Evolutionary conservation across 768 basidiomycete species (phyloP).

Genomic region (Boletus patriciae): DNA sequence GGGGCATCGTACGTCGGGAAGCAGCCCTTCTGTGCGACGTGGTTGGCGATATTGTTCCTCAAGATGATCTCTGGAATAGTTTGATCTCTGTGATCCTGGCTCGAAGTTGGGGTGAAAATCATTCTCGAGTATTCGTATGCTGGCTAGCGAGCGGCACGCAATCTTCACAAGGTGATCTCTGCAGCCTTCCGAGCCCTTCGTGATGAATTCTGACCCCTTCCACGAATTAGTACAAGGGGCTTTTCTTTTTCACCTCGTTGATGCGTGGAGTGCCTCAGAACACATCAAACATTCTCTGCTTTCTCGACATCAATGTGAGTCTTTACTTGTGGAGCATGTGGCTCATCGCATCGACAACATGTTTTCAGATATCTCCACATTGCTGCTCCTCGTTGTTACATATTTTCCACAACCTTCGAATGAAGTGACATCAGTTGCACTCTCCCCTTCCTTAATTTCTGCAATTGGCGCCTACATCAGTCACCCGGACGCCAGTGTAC

Average conservation of each 20-base stretch:
- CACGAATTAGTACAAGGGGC: conserved; percentile 40
- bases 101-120: conserved; percentile 58
- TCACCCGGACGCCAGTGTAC: conserved; percentile 72
- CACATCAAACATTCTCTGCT: conserved; percentile 81
- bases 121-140: conserved; percentile 64
- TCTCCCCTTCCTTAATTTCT: conserved; percentile 61
- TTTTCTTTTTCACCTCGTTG: conserved; percentile 51
- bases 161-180: conserved; percentile 34
- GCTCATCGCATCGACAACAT: not conserved
- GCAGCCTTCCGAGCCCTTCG: not conserved
- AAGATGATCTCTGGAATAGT: conserved; percentile 53
- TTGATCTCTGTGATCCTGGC: conserved; percentile 47
- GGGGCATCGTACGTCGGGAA: conserved; percentile 52
- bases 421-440: conserved; percentile 45
- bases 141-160: conserved; percentile 58
- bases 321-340: not conserved
- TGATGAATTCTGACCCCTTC: conserved; percentile 6
- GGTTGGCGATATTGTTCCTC: conserved; percentile 49
- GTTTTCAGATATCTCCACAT: conserved; percentile 65
- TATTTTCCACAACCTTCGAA: conserved; percentile 57
- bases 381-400: conserved; percentile 65
- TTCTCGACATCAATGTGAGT: conserved; percentile 72
- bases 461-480: conserved; percentile 74
- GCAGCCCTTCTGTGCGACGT: conserved; percentile 51
- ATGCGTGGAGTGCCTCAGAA: conserved; percentile 72